phyloP scores from a whole-genome alignment of 768 basidiomycete genomes.

The Phanerochaete sordida region DNA sequence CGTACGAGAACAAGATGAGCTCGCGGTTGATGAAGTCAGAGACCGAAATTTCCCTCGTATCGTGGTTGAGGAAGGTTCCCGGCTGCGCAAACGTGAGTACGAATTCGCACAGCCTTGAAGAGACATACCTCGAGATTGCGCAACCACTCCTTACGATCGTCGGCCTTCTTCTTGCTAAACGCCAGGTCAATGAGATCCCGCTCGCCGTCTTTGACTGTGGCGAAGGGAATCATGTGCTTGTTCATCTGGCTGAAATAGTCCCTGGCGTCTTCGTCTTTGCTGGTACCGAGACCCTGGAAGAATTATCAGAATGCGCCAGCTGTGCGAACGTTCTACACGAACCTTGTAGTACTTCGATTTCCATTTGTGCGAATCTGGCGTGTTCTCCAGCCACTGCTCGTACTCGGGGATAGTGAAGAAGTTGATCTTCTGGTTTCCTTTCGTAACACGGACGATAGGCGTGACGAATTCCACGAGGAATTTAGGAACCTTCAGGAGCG shows the following conservation, averaged over 20 bases:
- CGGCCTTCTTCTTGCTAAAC: slow-evolving; percentile 99
- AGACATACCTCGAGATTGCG: slow-evolving; percentile 77
- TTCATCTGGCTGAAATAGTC: slow-evolving; percentile 91
- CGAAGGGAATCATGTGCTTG: slow-evolving; percentile 94
- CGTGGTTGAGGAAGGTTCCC: slow-evolving; percentile 91
- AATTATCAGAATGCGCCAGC: neutral
- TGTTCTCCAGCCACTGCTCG: slow-evolving; percentile 84
- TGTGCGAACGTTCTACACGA: slow-evolving; percentile 9
- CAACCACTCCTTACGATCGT: slow-evolving; percentile 98
- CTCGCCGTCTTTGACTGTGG: slow-evolving; percentile 75
- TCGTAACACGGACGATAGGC: slow-evolving; percentile 89
- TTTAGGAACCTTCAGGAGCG: slow-evolving; percentile 82
- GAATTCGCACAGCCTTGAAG: neutral
- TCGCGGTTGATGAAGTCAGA: slow-evolving; percentile 98
- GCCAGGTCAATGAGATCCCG: slow-evolving; percentile 91
- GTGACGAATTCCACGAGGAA: slow-evolving; percentile 99
- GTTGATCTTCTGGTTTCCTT: slow-evolving; percentile 72
- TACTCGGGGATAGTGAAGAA: slow-evolving; percentile 99
- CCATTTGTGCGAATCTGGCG: slow-evolving; percentile 79
- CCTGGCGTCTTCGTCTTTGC: slow-evolving; percentile 82
- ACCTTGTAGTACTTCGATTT: slow-evolving; percentile 97
- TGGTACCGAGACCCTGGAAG: slow-evolving; percentile 90
- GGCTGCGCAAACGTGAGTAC: slow-evolving; percentile 45
- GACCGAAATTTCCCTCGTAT: slow-evolving; percentile 78
- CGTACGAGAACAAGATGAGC: slow-evolving; percentile 98